Percentiles rank a stretch among this genome's conserved stretches.
These are phyloP conservation scores for Ceratocystis destructans DNA, from an alignment of 2,329 filamentous ascomycete genomes.

Conservation along the genomic window DNA sequence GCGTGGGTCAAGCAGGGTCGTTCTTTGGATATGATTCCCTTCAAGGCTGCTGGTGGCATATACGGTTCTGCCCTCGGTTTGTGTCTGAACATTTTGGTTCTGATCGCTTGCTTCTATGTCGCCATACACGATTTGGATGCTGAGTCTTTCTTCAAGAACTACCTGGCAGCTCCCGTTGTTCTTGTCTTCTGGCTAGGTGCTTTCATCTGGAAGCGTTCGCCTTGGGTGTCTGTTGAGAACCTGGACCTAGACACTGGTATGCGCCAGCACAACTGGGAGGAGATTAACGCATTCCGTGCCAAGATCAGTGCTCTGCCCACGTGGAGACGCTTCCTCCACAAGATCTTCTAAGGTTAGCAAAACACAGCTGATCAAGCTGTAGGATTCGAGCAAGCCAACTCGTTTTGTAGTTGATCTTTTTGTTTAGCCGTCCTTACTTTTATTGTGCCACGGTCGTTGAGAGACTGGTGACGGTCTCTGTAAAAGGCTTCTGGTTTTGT, in stretches of 20 bases:
- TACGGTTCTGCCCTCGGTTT: conserved; percentile 50
- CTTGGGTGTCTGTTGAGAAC: conserved; percentile 43
- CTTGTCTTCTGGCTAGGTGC: conserved; percentile 41
- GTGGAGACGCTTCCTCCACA: conserved; percentile 33
- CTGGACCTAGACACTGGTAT: conserved; percentile 56
- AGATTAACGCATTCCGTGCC: conserved; percentile 42
- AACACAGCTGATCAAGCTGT: neutral
- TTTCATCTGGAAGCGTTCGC: conserved; percentile 50
- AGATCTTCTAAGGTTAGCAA: conserved; percentile 26
- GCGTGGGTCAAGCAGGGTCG: conserved; percentile 47
- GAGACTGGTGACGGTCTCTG: neutral
- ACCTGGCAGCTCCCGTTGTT: conserved; percentile 41
- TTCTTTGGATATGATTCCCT: conserved; percentile 51
- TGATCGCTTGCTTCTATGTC: conserved; percentile 40
- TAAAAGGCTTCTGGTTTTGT: neutral
- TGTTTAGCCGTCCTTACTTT: neutral
- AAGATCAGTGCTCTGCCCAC: conserved; percentile 37
- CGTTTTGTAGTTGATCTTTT: neutral
- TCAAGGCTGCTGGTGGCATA: conserved; percentile 45
- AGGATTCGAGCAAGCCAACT: neutral
- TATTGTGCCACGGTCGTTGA: neutral
- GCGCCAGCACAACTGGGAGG: conserved; percentile 51
- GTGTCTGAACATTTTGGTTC: conserved; percentile 38
- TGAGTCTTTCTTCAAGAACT: conserved; percentile 40
- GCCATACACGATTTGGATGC: conserved; percentile 33